phyloP scores from a whole-genome alignment of 2,329 filamentous ascomycete species.

The Ophiostoma australiae region DNA sequence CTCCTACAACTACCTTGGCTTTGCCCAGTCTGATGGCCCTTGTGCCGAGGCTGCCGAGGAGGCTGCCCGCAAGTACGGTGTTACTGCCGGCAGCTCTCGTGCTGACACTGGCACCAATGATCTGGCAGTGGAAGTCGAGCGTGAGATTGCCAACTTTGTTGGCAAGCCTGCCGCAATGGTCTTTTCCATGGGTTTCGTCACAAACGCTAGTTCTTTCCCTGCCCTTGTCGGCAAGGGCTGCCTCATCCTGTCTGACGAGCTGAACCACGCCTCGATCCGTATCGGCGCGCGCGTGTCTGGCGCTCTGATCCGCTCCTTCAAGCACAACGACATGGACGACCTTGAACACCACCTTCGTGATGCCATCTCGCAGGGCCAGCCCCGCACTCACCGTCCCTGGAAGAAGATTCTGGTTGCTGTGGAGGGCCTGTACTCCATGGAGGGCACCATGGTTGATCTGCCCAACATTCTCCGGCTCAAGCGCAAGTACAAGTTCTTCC shows the following conservation, averaged over 20 bases:
- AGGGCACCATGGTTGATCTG: constrained; percentile 98
- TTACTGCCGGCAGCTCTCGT: constrained; percentile 75
- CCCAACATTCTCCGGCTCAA: constrained; percentile 82
- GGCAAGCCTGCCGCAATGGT: constrained; percentile 94
- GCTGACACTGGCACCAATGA: constrained; percentile 83
- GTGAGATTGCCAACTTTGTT: constrained; percentile 82
- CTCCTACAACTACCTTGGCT: constrained; percentile 98
- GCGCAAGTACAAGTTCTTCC: constrained; percentile 92
- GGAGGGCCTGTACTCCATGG: constrained; percentile 98
- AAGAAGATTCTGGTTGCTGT: constrained; percentile 98
- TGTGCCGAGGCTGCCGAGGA: constrained; percentile 92
- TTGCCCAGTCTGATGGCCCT: constrained; percentile 93
- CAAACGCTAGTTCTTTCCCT: constrained; percentile 88
- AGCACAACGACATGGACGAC: constrained; percentile 91
- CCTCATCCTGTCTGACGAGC: constrained; percentile 90
- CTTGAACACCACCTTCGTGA: constrained; percentile 83
- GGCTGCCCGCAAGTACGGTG: constrained; percentile 75
- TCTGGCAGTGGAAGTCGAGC: constrained; percentile 82
- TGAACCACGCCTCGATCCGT: constrained; percentile 97
- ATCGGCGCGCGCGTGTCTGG: constrained; percentile 91
- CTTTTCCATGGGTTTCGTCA: constrained; percentile 98
- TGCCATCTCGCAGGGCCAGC: constrained; percentile 92
- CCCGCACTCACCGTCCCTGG: constrained; percentile 96
- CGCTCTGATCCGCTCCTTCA: constrained; percentile 92
- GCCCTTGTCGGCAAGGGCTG: constrained; percentile 89